Base-by-base conservation (phyloP, 75 land plant genomes). In the Azolla pinnata region DNA sequence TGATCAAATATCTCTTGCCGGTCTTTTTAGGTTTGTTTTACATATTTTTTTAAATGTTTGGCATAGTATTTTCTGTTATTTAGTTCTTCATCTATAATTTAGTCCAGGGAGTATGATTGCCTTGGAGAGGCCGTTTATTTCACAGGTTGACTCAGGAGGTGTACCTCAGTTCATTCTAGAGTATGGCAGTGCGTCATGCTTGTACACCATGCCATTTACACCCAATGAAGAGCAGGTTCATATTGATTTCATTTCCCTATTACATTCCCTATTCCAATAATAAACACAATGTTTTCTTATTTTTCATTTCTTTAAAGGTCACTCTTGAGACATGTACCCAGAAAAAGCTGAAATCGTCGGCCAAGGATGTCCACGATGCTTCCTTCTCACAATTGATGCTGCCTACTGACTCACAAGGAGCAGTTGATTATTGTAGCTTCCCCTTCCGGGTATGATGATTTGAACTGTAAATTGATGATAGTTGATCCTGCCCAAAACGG, bases 81-180 rank as follows among this genome's bases (percentile, higher is more conserved):
- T 48, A 18, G 51, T 48, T 48, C 9, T 55, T 55, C 32, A 4
- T 5, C 5, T 14, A 27, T 17, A 17, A 34, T 46, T 17, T 70
- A 90, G 96, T 77, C 69, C 83, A 59, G 91, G 96, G 61, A 86
- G 90, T 61, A 81, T 79, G 82, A 72, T 90, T 62, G 96, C 91
- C 55, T 23, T 90, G 62, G 91, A 86, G 64, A 70, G 78, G 59
- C 96, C 96, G 33, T 86, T 68, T 60, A 67, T 90, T 68, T 62
- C 83, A 55, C 63, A 58, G 61, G 62, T 58, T 40, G 21, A 19
- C 18, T 76, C 73, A 16, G 58, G 70, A 47, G 54, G 31, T 7
- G 44, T 50, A 31, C 69, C 52, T 53, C 63, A 58, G 47, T 19
- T 83, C 50, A 78, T 81, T 42, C 80, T 86, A 24, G 84, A 86